phyloP scores from a whole-genome alignment of 2,329 filamentous ascomycete genomes.

The Pyrenophora teres region DNA sequence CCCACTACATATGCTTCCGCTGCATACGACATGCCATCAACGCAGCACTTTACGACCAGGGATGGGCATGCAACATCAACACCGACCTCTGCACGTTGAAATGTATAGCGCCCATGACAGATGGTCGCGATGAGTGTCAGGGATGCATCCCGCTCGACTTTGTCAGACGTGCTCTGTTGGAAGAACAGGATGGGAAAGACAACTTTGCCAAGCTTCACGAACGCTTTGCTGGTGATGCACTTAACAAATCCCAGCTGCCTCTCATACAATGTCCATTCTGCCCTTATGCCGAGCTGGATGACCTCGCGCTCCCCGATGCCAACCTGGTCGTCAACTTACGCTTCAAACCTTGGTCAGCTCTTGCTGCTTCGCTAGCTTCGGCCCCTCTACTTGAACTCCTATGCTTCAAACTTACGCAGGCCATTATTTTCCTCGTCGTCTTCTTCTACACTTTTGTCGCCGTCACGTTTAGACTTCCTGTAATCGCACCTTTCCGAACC shows the following conservation, averaged over 20 bases:
- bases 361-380: conserved; percentile 31
- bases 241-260: conserved; percentile 73
- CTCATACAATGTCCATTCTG: conserved; percentile 89
- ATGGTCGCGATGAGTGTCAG: conserved; percentile 60
- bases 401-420: conserved; percentile 51
- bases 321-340: conserved; percentile 34
- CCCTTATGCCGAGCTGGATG: conserved; percentile 84
- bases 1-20: conserved; percentile 77
- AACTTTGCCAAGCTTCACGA: conserved; percentile 77
- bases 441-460: conserved; percentile 35
- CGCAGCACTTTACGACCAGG: conserved; percentile 91
- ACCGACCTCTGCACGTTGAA: conserved; percentile 72
- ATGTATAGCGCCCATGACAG: conserved; percentile 76
- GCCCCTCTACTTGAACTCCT: conserved; percentile 41
- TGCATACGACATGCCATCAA: conserved; percentile 82
- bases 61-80: conserved; percentile 82
- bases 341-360: conserved; percentile 39
- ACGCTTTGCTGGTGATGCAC: conserved; percentile 74
- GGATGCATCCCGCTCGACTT: conserved; percentile 74
- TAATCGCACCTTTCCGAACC: conserved; percentile 55
- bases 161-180: conserved; percentile 72
- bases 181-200: conserved; percentile 71
- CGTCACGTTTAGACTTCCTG: conserved; percentile 29
- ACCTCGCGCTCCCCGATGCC: conserved; percentile 37
- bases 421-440: conserved; percentile 61